These are phyloP conservation scores for Chalciporus piperatus DNA, from an alignment of 768 basidiomycete genomes.

Conservation along the genomic window DNA sequence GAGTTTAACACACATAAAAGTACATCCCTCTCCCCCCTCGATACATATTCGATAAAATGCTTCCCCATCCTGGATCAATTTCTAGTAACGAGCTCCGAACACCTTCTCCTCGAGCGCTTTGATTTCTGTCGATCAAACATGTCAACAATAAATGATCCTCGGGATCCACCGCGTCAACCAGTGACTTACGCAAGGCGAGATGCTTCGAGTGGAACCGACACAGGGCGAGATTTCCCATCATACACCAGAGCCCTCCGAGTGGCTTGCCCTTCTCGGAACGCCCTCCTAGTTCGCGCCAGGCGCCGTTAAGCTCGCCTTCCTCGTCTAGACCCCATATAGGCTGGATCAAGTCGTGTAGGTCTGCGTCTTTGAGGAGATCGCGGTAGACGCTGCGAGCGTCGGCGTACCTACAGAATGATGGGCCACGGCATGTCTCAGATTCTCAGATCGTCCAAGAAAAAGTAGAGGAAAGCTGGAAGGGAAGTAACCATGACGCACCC, in stretches of 20 bases:
- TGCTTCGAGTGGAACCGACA: conserved; percentile 69
- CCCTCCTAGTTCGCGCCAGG: conserved; percentile 49
- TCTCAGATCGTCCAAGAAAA: not conserved
- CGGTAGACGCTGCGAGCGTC: conserved; percentile 17
- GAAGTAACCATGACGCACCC: not conserved
- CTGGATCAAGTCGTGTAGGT: conserved; percentile 19
- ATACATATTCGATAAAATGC: not conserved
- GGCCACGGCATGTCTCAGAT: not conserved
- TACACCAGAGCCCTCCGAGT: conserved; percentile 45
- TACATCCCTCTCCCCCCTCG: not conserved
- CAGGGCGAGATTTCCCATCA: conserved; percentile 61
- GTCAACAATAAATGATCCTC: not conserved
- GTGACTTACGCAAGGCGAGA: conserved; percentile 57
- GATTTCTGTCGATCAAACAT: conserved; percentile 46
- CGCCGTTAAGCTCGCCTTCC: conserved; percentile 29
- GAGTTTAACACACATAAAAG: not conserved
- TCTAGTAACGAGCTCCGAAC: conserved; percentile 24
- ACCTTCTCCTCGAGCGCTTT: conserved; percentile 60
- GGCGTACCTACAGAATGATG: conserved; percentile 11
- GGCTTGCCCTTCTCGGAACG: conserved; percentile 13
- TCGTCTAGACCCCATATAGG: conserved; percentile 31
- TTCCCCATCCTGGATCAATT: not conserved
- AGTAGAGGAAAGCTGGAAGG: not conserved
- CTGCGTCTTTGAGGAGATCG: conserved; percentile 19
- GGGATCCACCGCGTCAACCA: not conserved